Conservation (phyloP, 2,329 filamentous ascomycete genomes). For the Colletotrichum eleusines region DNA sequence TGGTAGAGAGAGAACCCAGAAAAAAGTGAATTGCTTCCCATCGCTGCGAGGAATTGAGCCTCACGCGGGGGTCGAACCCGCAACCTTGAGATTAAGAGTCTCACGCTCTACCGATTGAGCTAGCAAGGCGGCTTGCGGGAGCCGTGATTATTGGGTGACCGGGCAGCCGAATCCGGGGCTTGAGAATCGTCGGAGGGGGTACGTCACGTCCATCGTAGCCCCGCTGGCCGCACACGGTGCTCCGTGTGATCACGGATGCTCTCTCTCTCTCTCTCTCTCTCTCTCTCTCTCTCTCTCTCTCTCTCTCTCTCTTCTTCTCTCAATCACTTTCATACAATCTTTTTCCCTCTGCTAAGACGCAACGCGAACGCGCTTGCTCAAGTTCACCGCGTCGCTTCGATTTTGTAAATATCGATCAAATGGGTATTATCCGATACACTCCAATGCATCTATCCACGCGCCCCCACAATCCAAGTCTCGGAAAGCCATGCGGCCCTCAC, state of each 20-base stretch:
- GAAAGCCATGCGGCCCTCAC: not conserved
- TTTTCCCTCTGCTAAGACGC: not conserved
- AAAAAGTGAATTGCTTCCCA: not conserved
- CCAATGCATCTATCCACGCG: not conserved
- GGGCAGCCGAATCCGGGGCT: accelerated
- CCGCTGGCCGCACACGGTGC: no score
- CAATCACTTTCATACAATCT: no score
- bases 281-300: not conserved
- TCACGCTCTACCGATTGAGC: constrained; percentile 81
- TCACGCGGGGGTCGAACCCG: constrained; percentile 46
- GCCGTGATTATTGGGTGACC: not conserved
- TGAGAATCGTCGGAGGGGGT: not conserved
- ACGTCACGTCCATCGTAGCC: not conserved
- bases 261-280: not conserved
- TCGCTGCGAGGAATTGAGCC: constrained; percentile 26
- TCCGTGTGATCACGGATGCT: not conserved
- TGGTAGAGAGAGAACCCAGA: no score
- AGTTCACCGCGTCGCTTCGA: no score
- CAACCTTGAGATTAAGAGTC: constrained; percentile 66
- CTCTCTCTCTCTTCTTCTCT: not conserved
- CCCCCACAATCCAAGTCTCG: no score
- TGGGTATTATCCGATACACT: constrained; percentile 21
- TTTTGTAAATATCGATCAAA: not conserved
- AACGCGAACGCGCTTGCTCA: no score
- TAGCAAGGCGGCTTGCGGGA: constrained; percentile 54